Evolutionary conservation across 345 rosid genomes (phyloP).

Genomic region (Hibiscus syriacus): DNA sequence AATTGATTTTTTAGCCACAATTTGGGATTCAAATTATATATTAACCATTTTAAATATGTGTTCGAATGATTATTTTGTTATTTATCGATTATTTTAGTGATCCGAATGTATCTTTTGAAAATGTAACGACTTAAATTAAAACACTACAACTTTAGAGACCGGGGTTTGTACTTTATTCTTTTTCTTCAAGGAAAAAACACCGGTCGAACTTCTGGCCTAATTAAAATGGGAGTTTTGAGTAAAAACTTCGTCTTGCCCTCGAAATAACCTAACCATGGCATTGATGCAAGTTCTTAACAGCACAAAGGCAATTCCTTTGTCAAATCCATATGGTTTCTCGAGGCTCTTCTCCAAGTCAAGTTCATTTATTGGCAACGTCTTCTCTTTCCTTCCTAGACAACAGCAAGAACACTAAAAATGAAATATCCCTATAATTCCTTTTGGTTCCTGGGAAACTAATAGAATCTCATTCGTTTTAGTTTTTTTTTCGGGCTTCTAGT

Average conservation of each 20-base stretch:
- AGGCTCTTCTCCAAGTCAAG: constrained; percentile 61
- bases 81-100: no score
- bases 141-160: no score
- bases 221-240: neutral
- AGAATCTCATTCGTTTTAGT: neutral
- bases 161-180: no score
- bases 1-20: no score
- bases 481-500: neutral
- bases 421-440: neutral
- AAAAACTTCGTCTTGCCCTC: neutral
- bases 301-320: constrained; percentile 17
- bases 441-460: neutral
- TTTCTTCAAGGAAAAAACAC: no score
- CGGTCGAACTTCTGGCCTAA: no score
- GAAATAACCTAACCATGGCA: constrained; percentile 33
- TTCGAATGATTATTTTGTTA: no score
- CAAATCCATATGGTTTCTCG: constrained; percentile 16
- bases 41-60: no score
- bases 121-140: no score
- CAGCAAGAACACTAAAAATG: neutral
- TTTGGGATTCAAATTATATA: no score
- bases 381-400: neutral
- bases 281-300: constrained; percentile 34
- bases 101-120: no score
- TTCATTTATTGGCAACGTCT: constrained; percentile 37